Percentiles rank a stretch among this genome's conserved stretches.
Evolutionary conservation across 1,284 basidiomycete genomes (phyloP).

Genomic region (Dichomitus squalens): DNA sequence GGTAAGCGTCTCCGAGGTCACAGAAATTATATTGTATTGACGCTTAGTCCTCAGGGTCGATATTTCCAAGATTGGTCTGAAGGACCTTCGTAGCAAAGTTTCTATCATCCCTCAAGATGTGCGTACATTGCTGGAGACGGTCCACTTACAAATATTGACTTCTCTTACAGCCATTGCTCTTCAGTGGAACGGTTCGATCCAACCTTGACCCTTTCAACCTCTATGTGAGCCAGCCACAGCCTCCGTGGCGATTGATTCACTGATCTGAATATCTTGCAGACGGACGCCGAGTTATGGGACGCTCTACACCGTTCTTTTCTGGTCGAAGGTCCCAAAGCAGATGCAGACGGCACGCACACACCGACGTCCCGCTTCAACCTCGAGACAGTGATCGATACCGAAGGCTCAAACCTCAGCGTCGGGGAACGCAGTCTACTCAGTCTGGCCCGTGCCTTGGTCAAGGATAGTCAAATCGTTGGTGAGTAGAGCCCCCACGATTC

Average conservation of each 20-base stretch:
- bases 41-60: constrained; percentile 43
- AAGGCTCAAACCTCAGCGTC: constrained; percentile 82
- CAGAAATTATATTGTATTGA: background rate
- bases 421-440: constrained; percentile 49
- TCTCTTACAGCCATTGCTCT: constrained; percentile 23
- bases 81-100: constrained; percentile 66
- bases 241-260: background rate
- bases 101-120: constrained; percentile 91
- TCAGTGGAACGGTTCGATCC: constrained; percentile 30
- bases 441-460: constrained; percentile 35
- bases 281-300: constrained; percentile 81
- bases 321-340: constrained; percentile 44
- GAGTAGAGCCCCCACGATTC: constrained; percentile 13
- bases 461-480: constrained; percentile 41
- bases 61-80: constrained; percentile 67
- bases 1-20: constrained; percentile 17
- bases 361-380: constrained; percentile 54
- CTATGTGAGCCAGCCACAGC: constrained; percentile 21
- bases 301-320: constrained; percentile 81
- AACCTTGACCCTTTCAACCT: constrained; percentile 30
- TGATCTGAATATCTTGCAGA: constrained; percentile 35
- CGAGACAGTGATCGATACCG: constrained; percentile 82
- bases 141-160: background rate
- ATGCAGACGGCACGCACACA: constrained; percentile 26
- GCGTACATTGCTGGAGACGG: background rate